Evolutionary conservation across 2,329 filamentous ascomycete genomes (phyloP).

Genomic region (Diaporthe destruens): DNA sequence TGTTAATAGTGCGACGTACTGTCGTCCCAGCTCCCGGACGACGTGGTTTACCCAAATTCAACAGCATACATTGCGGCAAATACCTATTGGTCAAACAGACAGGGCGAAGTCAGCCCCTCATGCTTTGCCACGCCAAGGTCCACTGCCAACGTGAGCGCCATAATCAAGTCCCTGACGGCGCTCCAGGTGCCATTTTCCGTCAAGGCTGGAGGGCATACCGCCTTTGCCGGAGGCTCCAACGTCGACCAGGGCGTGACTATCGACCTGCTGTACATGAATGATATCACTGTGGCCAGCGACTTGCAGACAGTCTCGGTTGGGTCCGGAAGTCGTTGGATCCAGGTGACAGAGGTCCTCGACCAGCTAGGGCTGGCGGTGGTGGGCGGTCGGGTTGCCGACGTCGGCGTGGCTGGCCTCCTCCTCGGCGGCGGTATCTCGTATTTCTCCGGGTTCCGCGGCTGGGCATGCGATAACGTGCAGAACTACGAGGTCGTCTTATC

Average conservation of each 20-base stretch:
- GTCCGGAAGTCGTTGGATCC: slow-evolving; percentile 58
- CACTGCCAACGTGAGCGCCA: slow-evolving; percentile 12
- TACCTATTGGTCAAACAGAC: slow-evolving; percentile 51
- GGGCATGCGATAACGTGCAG: slow-evolving; percentile 60
- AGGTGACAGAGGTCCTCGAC: slow-evolving; percentile 57
- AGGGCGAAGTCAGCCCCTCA: slow-evolving; percentile 43
- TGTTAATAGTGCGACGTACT: slow-evolving; percentile 34
- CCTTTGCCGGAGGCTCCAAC: slow-evolving; percentile 30
- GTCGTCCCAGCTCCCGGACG: slow-evolving; percentile 41
- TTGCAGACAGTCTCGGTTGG: slow-evolving; percentile 55
- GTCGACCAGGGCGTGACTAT: slow-evolving; percentile 28
- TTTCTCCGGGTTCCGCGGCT: slow-evolving; percentile 59
- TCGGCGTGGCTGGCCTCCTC: slow-evolving; percentile 59
- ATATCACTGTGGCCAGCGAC: slow-evolving; percentile 50
- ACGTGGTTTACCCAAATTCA: slow-evolving; percentile 45
- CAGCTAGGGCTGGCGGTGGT: slow-evolving; percentile 54
- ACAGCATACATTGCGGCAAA: slow-evolving; percentile 45
- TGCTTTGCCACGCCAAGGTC: slow-evolving; percentile 19
- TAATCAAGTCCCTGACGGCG: neutral
- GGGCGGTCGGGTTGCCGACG: slow-evolving; percentile 57
- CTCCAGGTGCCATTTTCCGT: slow-evolving; percentile 40
- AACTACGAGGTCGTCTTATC: slow-evolving; percentile 62
- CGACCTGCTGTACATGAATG: slow-evolving; percentile 10
- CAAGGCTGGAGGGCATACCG: slow-evolving; percentile 28
- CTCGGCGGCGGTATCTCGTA: slow-evolving; percentile 64